Base-by-base conservation (phyloP, 495 filamentous ascomycete species). In the Xylaria telfairii region DNA sequence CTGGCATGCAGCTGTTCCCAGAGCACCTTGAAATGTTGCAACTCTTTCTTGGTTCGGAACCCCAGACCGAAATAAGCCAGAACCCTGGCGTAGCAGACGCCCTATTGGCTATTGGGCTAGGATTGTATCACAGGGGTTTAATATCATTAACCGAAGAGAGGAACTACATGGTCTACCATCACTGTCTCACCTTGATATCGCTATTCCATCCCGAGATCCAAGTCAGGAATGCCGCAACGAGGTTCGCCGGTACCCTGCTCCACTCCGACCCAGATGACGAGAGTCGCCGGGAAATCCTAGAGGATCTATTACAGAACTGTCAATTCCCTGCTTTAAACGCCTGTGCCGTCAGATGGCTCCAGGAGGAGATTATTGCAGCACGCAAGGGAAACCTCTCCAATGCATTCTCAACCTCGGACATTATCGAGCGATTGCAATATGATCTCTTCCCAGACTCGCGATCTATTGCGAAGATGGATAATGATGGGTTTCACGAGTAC, bases 291-390 rank as follows among this genome's bases (percentile, higher is more conserved):
- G 87, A 90, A 5, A 92, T 97, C 68, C 91, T 98, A 13, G 86
- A 89, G 53, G 90, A 93, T 57, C 90, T 95, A 4, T 84, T 98
- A 34, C 91, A 96, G 78, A 88, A 97, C 71, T 92, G 91, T 73
- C 90, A 91, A 7, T 93, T 89, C 75, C 87, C 92, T 30, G 87
- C 91, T 3, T 86, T 96, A 54, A 94, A 93, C 72, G 94, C 91
- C 17, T 90, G 89, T 65, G 94, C 95, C 0, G 87, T 98, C 13
- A 87, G 88, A 30, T 98, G 96, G 92, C 81, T 98, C 4, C 95
- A 94, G 76, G 90, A 94, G 62, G 95, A 97, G 77, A 87, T 95
- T 3, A 82, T 95, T 17, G 79, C 81, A 28, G 82, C 88, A 73
- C 68, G 62, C 24, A 68, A 71, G 19, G 19, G 24, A 0, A 75